Base-by-base conservation (phyloP, 73 alveolate species). In the Effrenium voratum region DNA sequence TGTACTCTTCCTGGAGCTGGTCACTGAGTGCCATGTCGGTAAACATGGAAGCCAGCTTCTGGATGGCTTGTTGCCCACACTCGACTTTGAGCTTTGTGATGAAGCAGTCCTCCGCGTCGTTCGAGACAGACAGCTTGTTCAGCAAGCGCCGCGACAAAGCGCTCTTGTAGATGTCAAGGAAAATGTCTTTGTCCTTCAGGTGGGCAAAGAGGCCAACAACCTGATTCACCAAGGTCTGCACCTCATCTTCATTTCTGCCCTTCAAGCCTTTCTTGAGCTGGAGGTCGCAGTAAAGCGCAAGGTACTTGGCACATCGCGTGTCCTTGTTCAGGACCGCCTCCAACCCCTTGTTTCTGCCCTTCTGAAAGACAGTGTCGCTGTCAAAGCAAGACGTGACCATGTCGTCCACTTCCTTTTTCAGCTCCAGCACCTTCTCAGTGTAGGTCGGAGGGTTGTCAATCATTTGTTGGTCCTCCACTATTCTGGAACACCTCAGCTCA, bases 291-390 rank as follows among this genome's bases (percentile, higher is more conserved):
- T 77, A 93, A 24, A 93, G 79, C 15, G 98, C 98, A 38, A 93
- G 93, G 57, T 77, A 93, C 93, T 93, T 93, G 93, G 98, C 98
- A 57, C 98, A 93, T n/a, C 98, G 93, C 1, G 93, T 93, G 93
- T 93, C 98, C 84, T 79, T 93, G 93, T 93, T 93, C 93, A 93
- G 60, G 55, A 93, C 93, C 28, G 84, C 85, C 77, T 93, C 98
- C 86, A 93, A 19, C 59, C 93, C 98, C 43, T 59, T 43, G 80
- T 93, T 93, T 22, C 98, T 68, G 43, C 90, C 98, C 79, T 93
- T 93, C 77, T 93, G 93, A 36, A 93, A 93, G 30, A 52, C 93
- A 1, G 98, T 63, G 49, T 93, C 93, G 52, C 57, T 43, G 44
- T 76, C 93, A 41, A 93, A 93, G 85, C 98, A 93, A 15, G 90